Evolutionary conservation across 2,329 filamentous ascomycete species (phyloP), one percentile per base, ranked within the genome.

Genomic region (Mollisia scopiformis): DNA sequence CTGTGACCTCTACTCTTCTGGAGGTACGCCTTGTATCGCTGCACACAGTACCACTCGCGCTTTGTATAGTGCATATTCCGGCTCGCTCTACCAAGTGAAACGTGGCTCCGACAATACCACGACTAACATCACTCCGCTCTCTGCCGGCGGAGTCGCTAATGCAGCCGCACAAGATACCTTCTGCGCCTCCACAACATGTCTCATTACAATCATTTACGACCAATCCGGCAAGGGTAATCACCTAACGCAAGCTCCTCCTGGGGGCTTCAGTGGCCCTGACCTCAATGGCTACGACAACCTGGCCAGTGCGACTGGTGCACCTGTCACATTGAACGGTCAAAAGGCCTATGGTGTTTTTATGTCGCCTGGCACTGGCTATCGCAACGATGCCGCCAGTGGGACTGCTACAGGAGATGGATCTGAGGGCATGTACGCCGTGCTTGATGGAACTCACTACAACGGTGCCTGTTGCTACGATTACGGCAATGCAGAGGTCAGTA

Each of bases 41-140:
- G 86, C 86, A 0, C 86, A 88, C 70, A 83, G 83, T 71, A 88
- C 85, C n/a, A 88, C 86, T 59, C 82, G 86, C 3, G 84, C 85
- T 16, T 72, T 89, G 6, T 88, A 88, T 73, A 79, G 73, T 66
- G 67, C 77, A 55, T 88, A 75, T 74, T 76, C 55, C 7, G 82
- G 83, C 3, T 54, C 82, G 0, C 80, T 88, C 1, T 88, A 89
- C 72, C 84, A 88, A 65, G 79, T 88, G 2, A 77, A 78, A 57
- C 85, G 86, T 50, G 80, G 75, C 54, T 87, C 84, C 7, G 76
- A 78, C 19, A 72, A 28, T 61, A 74, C 62, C 71, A 77, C 70
- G 68, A 78, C 55, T 58, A 66, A 69, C 56, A 71, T 71, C 53
- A 28, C 69, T 69, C 75, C 86, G 0, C 69, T 83, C 0, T 79